Percentiles rank a stretch among this genome's conserved stretches.
phyloP scores from a whole-genome alignment of 129 eudicot species.

The Tagetes patula region DNA sequence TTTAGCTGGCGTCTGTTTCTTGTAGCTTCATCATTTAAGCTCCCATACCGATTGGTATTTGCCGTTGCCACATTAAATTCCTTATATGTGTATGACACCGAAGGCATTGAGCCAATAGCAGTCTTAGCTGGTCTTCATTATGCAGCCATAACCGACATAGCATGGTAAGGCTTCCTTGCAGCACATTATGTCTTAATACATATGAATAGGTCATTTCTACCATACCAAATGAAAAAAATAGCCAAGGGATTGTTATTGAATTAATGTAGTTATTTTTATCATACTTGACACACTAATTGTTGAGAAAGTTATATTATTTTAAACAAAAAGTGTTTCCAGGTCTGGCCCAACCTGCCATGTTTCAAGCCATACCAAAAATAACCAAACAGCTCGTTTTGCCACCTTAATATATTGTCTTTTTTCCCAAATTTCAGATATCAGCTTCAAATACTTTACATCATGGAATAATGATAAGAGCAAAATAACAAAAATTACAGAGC shows the following conservation, averaged over 20 bases:
- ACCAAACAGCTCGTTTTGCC: background rate
- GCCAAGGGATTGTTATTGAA: background rate
- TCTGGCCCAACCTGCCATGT: background rate
- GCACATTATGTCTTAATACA: background rate
- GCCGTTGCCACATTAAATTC: slow-evolving; percentile 95
- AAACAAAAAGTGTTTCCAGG: background rate
- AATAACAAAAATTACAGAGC: background rate
- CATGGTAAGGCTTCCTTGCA: slow-evolving; percentile 58
- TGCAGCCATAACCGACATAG: slow-evolving; percentile 93
- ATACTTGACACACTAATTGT: background rate
- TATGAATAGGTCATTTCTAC: background rate
- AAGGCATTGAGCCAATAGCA: slow-evolving; percentile 74
- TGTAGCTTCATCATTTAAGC: slow-evolving; percentile 80
- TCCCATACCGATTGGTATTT: slow-evolving; percentile 83
- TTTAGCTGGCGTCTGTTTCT: background rate
- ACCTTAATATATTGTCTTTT: background rate
- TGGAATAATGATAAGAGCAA: background rate
- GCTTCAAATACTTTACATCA: slow-evolving; percentile 1
- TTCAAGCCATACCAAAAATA: background rate
- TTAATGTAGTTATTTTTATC: background rate
- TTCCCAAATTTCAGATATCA: background rate
- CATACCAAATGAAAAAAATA: background rate
- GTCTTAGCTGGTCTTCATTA: slow-evolving; percentile 95
- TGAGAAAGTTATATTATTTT: background rate
- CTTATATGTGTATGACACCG: slow-evolving; percentile 83